Conservation (phyloP, 305 asterid genomes). For the Lippia alba region DNA sequence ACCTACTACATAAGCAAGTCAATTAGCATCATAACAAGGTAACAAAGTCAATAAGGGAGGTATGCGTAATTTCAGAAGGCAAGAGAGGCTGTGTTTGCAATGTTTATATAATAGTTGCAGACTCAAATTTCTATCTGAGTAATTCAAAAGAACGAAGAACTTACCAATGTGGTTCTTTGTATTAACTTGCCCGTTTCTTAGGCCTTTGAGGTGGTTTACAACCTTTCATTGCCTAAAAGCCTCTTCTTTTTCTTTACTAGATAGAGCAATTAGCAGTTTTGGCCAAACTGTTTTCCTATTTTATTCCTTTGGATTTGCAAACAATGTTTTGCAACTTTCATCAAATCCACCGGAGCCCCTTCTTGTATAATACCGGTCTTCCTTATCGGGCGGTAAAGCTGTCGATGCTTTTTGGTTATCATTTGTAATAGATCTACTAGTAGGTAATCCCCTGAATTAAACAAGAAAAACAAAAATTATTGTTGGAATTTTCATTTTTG, state of each 20-base stretch:
- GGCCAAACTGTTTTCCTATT: constrained; percentile 78
- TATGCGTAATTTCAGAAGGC: too few species aligned
- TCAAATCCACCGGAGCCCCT: constrained; percentile 62
- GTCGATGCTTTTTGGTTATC: constrained; percentile 50
- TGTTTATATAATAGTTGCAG: background rate
- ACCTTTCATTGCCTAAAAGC: constrained; percentile 92
- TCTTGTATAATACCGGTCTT: constrained; percentile 64
- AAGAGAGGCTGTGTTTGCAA: too few species aligned
- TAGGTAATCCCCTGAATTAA: constrained; percentile 51
- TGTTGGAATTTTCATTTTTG: too few species aligned
- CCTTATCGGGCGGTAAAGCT: constrained; percentile 63
- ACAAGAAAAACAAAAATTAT: constrained; percentile 1
- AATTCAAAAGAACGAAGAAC: constrained; percentile 30
- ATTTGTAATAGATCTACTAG: constrained; percentile 48
- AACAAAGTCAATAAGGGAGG: too few species aligned
- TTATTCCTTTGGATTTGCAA: constrained; percentile 53
- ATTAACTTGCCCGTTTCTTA: constrained; percentile 92
- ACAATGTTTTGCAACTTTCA: constrained; percentile 49
- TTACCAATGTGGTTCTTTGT: constrained; percentile 79
- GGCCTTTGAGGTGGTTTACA: constrained; percentile 96
- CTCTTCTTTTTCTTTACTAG: constrained; percentile 90
- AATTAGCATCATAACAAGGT: too few species aligned
- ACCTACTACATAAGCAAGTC: constrained; percentile 59
- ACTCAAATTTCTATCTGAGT: background rate
- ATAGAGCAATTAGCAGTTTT: constrained; percentile 67